A percentile compares a stretch with the other conserved stretches of the same genome.
Evolutionary conservation across 345 rosid genomes (phyloP).

Genomic region (Populus pruinosa): DNA sequence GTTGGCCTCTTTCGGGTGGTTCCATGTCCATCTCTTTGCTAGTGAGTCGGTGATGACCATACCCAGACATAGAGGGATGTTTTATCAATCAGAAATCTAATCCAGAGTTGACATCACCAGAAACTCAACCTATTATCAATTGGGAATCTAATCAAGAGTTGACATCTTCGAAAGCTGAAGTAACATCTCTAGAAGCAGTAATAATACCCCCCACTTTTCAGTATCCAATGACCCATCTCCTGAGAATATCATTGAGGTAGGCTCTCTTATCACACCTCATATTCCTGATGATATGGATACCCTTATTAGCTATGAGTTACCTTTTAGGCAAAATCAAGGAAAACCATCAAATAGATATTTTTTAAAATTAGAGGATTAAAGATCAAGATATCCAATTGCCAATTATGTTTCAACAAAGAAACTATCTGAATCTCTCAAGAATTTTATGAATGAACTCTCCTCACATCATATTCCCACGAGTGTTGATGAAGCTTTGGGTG

Average conservation of each 20-base stretch:
- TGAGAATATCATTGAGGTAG: not conserved
- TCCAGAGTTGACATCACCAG: too few relatives aligned
- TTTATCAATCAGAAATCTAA: too few relatives aligned
- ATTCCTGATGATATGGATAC: not conserved
- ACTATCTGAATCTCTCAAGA: not conserved
- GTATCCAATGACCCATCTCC: not conserved
- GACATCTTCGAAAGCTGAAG: not conserved
- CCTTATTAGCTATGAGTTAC: not conserved
- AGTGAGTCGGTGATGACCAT: too few relatives aligned
- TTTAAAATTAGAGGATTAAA: not conserved
- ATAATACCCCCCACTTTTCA: not conserved
- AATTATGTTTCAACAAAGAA: not conserved
- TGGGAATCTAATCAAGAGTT: not conserved
- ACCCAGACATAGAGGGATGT: too few relatives aligned
- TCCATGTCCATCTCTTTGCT: too few relatives aligned
- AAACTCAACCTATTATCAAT: too few relatives aligned
- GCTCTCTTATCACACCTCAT: not conserved
- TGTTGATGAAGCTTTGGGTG: not conserved
- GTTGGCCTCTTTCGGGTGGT: too few relatives aligned
- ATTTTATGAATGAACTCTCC: not conserved
- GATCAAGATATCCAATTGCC: not conserved
- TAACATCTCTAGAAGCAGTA: not conserved
- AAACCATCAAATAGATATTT: not conserved
- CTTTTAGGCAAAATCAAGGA: not conserved
- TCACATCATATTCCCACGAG: not conserved